Base-by-base conservation (phyloP, 495 filamentous ascomycete genomes). In the Hypoxylon fragiforme region DNA sequence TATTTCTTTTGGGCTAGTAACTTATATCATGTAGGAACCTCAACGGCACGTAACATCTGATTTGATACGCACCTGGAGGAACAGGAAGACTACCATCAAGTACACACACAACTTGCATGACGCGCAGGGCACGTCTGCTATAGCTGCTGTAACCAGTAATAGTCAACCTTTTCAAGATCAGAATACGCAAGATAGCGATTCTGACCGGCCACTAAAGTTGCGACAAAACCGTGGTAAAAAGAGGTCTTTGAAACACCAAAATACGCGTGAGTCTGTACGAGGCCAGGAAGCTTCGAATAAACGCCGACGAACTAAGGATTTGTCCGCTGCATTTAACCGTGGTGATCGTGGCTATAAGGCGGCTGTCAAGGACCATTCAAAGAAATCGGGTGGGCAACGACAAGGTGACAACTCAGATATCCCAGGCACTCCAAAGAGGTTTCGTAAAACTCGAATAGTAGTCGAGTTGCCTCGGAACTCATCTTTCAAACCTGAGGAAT, bases 1-100 rank as follows among this genome's bases (percentile, higher is more conserved):
- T 44, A 1, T 32, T 22, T 40, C 49, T 26, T 15, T 4, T 16
- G 2, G 54, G 13, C 30, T 9, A 32, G 16, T 39, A 16, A 42
- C 46, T 65, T 14, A 50, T 37, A 18, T 1, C 12, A 14, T 51
- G 22, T 41, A 76, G 74, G 72, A 73, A 54, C 72, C 72, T 1
- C 63, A 68, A 28, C 51, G 46, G 16, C 57, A 75, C 70, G 62
- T 70, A 8, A 71, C 59, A 13, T 40, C 19, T 13, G 40, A 31
- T 14, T 71, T 72, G 1, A 48, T 75, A 22, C 40, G 54, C 20
- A 62, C 59, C 9, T 77, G 74, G 74, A 52, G 61, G 28, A 21
- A 45, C 9, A 62, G 18, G 20, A 60, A 62, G 44, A 24, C 51
- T 19, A 18, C 11, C 11, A 36, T 35, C 15, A 53, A 55, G 47